Evolutionary conservation across 208 protist species (phyloP).

Genomic region (Leishmania martiniquensis): DNA sequence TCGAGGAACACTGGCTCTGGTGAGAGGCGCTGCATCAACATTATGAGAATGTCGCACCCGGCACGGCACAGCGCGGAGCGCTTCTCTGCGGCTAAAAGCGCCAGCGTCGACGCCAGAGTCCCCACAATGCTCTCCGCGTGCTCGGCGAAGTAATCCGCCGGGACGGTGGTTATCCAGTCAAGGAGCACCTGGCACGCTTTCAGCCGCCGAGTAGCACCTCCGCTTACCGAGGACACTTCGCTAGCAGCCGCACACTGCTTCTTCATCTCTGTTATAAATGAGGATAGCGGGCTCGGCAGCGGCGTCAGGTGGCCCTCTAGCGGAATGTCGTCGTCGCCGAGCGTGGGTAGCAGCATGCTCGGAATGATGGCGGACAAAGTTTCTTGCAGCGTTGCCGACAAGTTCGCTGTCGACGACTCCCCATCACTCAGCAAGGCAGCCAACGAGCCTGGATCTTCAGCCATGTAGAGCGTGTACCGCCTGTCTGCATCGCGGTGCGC

Average conservation of each 20-base stretch:
- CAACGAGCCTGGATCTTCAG: constrained; percentile 73
- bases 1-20: constrained; percentile 37
- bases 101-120: constrained; percentile 36
- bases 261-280: constrained; percentile 31
- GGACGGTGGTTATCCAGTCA: constrained; percentile 55
- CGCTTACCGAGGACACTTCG: constrained; percentile 17
- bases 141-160: constrained; percentile 31
- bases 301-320: constrained; percentile 17
- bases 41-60: constrained; percentile 57
- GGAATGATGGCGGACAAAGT: constrained; percentile 11
- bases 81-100: constrained; percentile 64
- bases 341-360: neutral
- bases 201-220: constrained; percentile 39
- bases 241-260: constrained; percentile 21
- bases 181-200: constrained; percentile 52
- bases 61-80: constrained; percentile 79
- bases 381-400: constrained; percentile 13
- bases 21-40: constrained; percentile 46
- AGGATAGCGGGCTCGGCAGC: constrained; percentile 33
- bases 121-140: constrained; percentile 29
- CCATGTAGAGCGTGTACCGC: constrained; percentile 88
- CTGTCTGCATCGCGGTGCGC: constrained; percentile 43
- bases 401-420: constrained; percentile 22
- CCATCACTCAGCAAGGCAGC: constrained; percentile 46
- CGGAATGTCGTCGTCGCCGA: constrained; percentile 7